A percentile compares a stretch with the other conserved stretches of the same genome.
phyloP scores from a whole-genome alignment of 805 yeast species.

The Candida peoriensis region DNA sequence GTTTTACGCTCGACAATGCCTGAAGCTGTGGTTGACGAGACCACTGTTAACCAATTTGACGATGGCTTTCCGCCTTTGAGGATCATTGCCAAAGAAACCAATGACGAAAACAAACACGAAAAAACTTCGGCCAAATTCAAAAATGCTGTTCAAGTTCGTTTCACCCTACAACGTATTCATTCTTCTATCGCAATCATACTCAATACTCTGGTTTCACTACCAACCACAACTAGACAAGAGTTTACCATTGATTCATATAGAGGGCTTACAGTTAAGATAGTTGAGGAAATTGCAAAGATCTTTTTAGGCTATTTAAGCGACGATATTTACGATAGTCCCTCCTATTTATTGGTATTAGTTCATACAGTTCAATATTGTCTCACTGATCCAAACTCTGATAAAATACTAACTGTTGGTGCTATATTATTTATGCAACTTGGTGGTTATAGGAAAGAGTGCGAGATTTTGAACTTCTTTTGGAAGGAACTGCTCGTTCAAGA shows the following conservation, averaged over 20 bases:
- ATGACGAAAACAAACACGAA: conserved; percentile 31
- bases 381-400: conserved; percentile 28
- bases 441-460: conserved; percentile 35
- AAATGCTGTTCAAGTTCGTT: conserved; percentile 53
- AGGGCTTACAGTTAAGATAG: conserved; percentile 36
- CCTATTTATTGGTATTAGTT: conserved; percentile 31
- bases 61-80: conserved; percentile 35
- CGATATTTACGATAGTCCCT: conserved; percentile 13
- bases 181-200: conserved; percentile 37
- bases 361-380: conserved; percentile 32
- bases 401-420: conserved; percentile 32
- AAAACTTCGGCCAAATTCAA: conserved; percentile 56
- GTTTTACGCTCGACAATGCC: conserved; percentile 46
- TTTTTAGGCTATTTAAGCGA: conserved; percentile 22
- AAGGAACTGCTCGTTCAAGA: conserved; percentile 19
- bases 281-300: conserved; percentile 26
- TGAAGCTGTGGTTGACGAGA: conserved; percentile 37
- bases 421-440: conserved; percentile 49
- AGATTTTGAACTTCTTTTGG: conserved; percentile 24
- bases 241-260: conserved; percentile 28
- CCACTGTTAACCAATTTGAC: conserved; percentile 29
- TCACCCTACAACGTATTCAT: conserved; percentile 44
- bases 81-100: conserved; percentile 38
- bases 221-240: conserved; percentile 47
- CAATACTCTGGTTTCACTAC: conserved; percentile 38